Evolutionary conservation across 164 flowering plant species (phyloP), one percentile per base, ranked within the genome.

Genomic region (Umbilicus rupestris): DNA sequence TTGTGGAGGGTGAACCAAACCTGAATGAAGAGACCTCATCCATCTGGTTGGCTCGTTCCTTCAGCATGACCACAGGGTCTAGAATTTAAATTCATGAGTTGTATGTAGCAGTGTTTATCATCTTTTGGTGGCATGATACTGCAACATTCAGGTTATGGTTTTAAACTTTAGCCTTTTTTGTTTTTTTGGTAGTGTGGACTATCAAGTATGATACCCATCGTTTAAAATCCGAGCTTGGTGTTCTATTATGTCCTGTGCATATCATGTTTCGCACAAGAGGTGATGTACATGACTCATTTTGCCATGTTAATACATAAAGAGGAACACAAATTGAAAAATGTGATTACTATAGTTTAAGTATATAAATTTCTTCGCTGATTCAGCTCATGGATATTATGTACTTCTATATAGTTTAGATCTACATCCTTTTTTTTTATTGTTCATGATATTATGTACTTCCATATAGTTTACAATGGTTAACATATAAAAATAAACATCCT

Each of bases 1-100:
- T 77, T 17, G 71, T 71, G 31, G 81, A 79, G 20, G 76, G 73
- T 37, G 83, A 84, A 70, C 71, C 77, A 24, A 74, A 66, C 66
- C 66, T 72, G 35, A 74, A 72, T 66, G 83, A 75, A 67, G 86
- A 81, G 47, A 70, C 77, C 31, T 66, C 78, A 39, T 72, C 78
- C 22, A 69, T 81, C 41, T 77, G 80, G 66, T 68, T 89, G 79
- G 76, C 84, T 79, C 93, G 95, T 71, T 85, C 88, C 69, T 82
- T 76, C 76, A 90, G 89, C 87, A 79, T 86, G 96, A 71, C 76
- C 35, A 63, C 83, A 22, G 84, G 90, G 82, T 78, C 82, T 73
- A 88, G 85, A 83, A 70, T 44, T 26, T 49, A 30, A 66, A 35
- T 3, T 55, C 60, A 55, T 28, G 60, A 55, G 28, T 19, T 24